Evolutionary conservation across 2,329 filamentous ascomycete species (phyloP), one percentile per base, ranked within the genome.

Genomic region (Cryphonectria naterciae): DNA sequence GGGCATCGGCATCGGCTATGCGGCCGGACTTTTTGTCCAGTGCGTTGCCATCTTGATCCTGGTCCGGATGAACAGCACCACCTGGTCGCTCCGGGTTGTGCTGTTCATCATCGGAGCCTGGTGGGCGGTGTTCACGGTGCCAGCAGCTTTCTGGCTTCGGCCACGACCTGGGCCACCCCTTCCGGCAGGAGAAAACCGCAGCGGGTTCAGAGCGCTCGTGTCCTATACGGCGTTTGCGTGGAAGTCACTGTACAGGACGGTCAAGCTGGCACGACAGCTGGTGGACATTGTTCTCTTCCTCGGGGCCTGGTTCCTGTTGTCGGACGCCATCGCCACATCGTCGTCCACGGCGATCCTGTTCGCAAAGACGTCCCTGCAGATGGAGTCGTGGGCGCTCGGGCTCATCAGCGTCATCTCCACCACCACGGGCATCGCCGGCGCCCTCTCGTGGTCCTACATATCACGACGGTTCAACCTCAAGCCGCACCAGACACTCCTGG

Each of bases 401-500:
- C 86, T 98, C 79, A 98, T 99, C 80, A 97, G 95, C 77, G 94
- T 98, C 68, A 95, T 98, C 75, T 93, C 92, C 49, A 98, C 95
- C 17, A 82, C 92, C 58, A 90, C 90, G 7, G 96, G 96, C 39
- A 92, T 98, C 15, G 82, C 93, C 11, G 96, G 96, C 25, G 96
- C 96, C 0, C 95, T 98, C 77, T 90, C 91, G 49, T 99, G 96
- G 96, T 90, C 93, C 13, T 91, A 87, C 76, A 84, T 98, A 56
- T 95, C 93, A 11, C 88, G 89, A 13, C 81, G 86, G 32, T 86
- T 95, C 74, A 85, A 87, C 22, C 85, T 97, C 46, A 87, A 87
- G 70, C 93, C 96, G 0, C 91, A 93, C 65, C 94, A 97, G 75
- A 98, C 95, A 0, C 97, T 99, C 70, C 86, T 98, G 43, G 90